Conservation (phyloP, 371 early-diverging fungal genomes). For the Mortierella sp. region DNA sequence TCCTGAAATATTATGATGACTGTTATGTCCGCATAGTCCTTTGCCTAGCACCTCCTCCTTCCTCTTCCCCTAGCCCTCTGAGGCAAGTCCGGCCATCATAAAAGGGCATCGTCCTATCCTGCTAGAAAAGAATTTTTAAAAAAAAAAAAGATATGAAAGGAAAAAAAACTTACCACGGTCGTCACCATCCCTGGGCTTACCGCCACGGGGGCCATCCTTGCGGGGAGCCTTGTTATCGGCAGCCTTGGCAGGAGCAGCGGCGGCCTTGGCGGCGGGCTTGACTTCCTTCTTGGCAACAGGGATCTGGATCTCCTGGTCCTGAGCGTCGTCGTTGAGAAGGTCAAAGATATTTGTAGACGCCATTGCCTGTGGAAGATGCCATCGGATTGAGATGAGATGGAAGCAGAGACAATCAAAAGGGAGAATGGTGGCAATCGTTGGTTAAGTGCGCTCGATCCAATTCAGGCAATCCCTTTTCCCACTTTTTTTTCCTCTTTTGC, state of each 20-base stretch:
- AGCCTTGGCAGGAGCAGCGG: slow-evolving; percentile 48
- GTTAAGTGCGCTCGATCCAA: background rate
- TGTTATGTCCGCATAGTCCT: too few species aligned
- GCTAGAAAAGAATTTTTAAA: too few species aligned
- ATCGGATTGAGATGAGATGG: background rate
- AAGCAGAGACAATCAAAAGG: too few species aligned
- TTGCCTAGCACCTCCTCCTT: too few species aligned
- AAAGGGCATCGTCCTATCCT: too few species aligned
- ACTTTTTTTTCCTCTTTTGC: background rate
- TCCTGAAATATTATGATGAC: too few species aligned
- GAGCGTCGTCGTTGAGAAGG: slow-evolving; percentile 57
- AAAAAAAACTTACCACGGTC: slow-evolving; percentile 11
- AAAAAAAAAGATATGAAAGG: background rate
- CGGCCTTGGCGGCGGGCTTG: slow-evolving; percentile 48
- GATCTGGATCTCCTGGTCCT: slow-evolving; percentile 55
- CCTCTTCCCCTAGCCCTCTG: too few species aligned
- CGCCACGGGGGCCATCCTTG: slow-evolving; percentile 49
- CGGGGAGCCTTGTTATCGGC: slow-evolving; percentile 53
- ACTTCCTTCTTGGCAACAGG: slow-evolving; percentile 54
- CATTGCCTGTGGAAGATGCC: slow-evolving; percentile 38
- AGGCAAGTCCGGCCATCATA: too few species aligned
- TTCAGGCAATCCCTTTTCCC: background rate
- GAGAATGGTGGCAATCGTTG: slow-evolving; percentile 2
- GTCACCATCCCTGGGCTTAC: slow-evolving; percentile 52
- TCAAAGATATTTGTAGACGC: slow-evolving; percentile 55